phyloP scores from a whole-genome alignment of 1,284 basidiomycete species.

The Heliocybe sulcata region DNA sequence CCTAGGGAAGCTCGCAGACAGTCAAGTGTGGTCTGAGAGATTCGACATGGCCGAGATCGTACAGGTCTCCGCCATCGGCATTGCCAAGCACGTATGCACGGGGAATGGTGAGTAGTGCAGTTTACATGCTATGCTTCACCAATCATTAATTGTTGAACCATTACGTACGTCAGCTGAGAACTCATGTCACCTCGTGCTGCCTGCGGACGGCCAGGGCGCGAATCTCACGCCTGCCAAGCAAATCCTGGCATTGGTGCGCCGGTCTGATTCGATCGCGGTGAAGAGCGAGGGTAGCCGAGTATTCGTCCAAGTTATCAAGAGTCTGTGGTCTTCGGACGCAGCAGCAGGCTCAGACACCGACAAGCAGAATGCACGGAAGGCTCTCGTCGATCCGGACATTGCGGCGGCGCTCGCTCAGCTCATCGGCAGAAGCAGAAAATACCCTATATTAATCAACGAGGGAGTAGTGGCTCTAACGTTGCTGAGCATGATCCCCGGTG shows the following conservation, averaged over 20 bases:
- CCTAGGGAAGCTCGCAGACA: conserved; percentile 53
- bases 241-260: conserved; percentile 67
- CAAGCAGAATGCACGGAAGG: conserved; percentile 26
- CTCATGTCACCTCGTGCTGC: conserved; percentile 48
- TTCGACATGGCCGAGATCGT: conserved; percentile 79
- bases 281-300: conserved; percentile 88
- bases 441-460: conserved; percentile 86
- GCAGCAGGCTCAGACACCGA: conserved; percentile 22
- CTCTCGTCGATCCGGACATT: conserved; percentile 44
- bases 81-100: conserved; percentile 84
- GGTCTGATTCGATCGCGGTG: conserved; percentile 78
- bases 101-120: conserved; percentile 52
- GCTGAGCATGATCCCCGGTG: conserved; percentile 55
- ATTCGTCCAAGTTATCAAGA: conserved; percentile 76
- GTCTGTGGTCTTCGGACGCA: conserved; percentile 53
- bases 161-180: conserved; percentile 49
- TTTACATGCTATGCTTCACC: conserved; percentile 5
- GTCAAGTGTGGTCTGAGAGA: conserved; percentile 66
- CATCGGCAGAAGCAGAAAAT: conserved; percentile 70
- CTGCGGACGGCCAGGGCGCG: conserved; percentile 22
- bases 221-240: conserved; percentile 49
- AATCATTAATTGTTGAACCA: background rate
- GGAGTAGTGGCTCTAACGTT: conserved; percentile 80
- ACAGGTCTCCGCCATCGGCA: conserved; percentile 82
- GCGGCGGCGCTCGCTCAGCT: conserved; percentile 64